Percentiles rank a stretch among this genome's conserved stretches.
These are phyloP conservation scores for Exidia glandulosa DNA, from an alignment of 768 basidiomycete species.

Conservation along the genomic window DNA sequence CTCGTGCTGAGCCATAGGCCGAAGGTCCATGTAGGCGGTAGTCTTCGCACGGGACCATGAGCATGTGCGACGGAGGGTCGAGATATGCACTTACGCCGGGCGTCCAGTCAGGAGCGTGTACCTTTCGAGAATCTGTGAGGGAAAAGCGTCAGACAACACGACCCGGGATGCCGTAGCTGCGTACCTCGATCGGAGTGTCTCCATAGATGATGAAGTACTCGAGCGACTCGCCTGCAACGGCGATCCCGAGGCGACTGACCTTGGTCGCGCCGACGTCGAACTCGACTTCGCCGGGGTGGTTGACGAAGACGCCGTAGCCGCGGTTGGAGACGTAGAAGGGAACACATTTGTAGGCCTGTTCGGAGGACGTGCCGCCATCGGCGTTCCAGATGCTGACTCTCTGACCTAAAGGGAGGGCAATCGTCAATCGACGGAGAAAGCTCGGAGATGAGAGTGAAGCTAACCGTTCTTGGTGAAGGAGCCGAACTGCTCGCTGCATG, in stretches of 20 bases:
- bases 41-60: too few species aligned
- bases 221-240: slow-evolving; percentile 48
- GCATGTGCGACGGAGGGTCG: too few species aligned
- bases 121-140: slow-evolving; percentile 38
- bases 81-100: too few species aligned
- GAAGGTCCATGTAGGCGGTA: slow-evolving; percentile 64
- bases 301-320: slow-evolving; percentile 67
- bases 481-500: slow-evolving; percentile 23
- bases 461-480: slow-evolving; percentile 27
- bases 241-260: slow-evolving; percentile 50
- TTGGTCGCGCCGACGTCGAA: slow-evolving; percentile 40
- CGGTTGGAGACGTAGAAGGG: slow-evolving; percentile 62
- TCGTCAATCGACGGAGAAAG: background rate
- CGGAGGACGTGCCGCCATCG: slow-evolving; percentile 16
- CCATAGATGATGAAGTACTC: slow-evolving; percentile 69
- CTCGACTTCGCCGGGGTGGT: slow-evolving; percentile 56
- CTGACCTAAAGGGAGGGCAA: background rate
- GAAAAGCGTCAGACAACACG: slow-evolving; percentile 10
- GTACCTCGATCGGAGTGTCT: slow-evolving; percentile 49
- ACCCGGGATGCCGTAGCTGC: slow-evolving; percentile 8
- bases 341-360: slow-evolving; percentile 45
- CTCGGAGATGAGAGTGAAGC: background rate
- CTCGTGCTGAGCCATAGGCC: slow-evolving; percentile 72
- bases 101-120: slow-evolving; percentile 54
- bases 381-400: slow-evolving; percentile 20